Percentiles rank a stretch among this genome's conserved stretches.
Evolutionary conservation across 73 alveolate genomes (phyloP).

Genomic region (Tetrahymena malaccensis): DNA sequence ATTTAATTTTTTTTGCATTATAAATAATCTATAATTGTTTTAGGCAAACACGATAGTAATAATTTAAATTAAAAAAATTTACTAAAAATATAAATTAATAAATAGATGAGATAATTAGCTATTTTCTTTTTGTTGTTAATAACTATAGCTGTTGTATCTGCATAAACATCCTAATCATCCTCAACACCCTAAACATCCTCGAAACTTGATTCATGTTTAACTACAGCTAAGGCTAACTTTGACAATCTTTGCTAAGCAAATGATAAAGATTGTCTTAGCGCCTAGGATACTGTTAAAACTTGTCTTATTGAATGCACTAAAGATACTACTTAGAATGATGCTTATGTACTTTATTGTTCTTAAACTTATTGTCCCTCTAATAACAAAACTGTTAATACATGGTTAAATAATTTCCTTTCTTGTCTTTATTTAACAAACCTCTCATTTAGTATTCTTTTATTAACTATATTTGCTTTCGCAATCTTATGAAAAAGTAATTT

Average conservation of each 20-base stretch:
- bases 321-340: not conserved
- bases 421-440: not conserved
- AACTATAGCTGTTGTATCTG: not conserved
- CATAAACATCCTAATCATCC: not conserved
- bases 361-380: not conserved
- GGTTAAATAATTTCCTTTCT: not conserved
- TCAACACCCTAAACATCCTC: no score
- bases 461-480: not conserved
- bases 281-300: not conserved
- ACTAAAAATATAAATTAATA: no score
- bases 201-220: not conserved
- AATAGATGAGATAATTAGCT: not conserved
- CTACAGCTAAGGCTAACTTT: no score
- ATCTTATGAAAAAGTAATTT: no score
- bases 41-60: no score
- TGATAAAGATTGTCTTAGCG: not conserved
- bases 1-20: no score
- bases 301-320: not conserved
- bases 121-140: no score
- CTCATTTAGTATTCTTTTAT: not conserved
- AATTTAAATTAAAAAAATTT: no score
- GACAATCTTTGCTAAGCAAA: no score
- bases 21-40: no score
- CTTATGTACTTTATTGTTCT: not conserved
- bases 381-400: not conserved